Base-by-base conservation (phyloP, 2,329 filamentous ascomycete species). In the Neonectria hederae region DNA sequence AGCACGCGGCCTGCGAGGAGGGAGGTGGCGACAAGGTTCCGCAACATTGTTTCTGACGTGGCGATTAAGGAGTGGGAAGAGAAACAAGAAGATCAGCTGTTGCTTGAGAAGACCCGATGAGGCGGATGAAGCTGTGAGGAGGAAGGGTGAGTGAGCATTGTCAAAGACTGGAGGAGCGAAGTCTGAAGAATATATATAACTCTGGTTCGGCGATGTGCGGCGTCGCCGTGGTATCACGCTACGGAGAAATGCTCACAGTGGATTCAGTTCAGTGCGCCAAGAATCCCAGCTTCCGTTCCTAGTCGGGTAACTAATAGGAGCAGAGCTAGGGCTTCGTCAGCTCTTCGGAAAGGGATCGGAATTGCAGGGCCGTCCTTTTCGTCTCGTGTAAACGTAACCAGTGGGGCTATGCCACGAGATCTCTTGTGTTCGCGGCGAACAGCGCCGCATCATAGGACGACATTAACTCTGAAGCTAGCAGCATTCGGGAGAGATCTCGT, bases 1-100 rank as follows among this genome's bases (percentile, higher is more conserved):
- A 65, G 24, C 6, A 30, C 65, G 1, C 54, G 53, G 19, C 61
- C 53, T 0, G 65, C 62, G 42, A 72, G 28, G 5, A 67, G 45
- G 48, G 62, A 54, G 10, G 60, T 38, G 0, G 63, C 21, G 0
- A 70, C 24, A 10, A 69, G 21, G 24, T 58, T 66, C 1, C 32
- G 30, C 17, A 64, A 38, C 69, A 71, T 71, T 2, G 17, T 61
- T 38, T 13, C 38, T 38, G 14, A 30, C 11, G 19, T 28, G 14
- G 19, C 22, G 26, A n/a, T n/a, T 19, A 32, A 40, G 28, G 9
- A 19, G 9, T 10, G n/a, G n/a, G 14, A 5, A 14, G 13, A 28
- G 53, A 32, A 8, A 53, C 24, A 24, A 45, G 14, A n/a, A 54
- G 38, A 5, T 14, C 24, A 22, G 10, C 30, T 35, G 38, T 24